phyloP scores from a whole-genome alignment of 352 stramenopile species.

The Phytopythium mirpurense region DNA sequence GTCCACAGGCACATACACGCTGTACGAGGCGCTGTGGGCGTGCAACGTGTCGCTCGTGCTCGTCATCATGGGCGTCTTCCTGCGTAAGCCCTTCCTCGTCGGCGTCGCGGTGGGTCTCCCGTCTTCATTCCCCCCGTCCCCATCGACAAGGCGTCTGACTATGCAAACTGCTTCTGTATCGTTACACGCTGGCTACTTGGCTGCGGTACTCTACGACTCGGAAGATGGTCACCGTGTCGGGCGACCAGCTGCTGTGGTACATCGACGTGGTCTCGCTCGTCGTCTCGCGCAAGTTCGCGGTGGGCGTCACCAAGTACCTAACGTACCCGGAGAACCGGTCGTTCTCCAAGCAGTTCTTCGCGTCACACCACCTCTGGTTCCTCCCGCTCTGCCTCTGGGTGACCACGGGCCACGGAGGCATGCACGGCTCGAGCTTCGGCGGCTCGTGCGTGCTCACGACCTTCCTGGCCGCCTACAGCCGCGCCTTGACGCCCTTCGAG shows the following conservation, averaged over 20 bases:
- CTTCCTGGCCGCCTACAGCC: constrained; percentile 56
- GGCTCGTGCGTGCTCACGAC: constrained; percentile 50
- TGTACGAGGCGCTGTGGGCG: constrained; percentile 78
- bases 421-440: constrained; percentile 67
- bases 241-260: constrained; percentile 93
- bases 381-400: constrained; percentile 75
- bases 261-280: constrained; percentile 75
- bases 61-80: constrained; percentile 56
- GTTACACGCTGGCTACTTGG: background rate
- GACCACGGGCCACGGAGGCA: constrained; percentile 58
- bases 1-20: constrained; percentile 50
- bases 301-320: constrained; percentile 90
- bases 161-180: background rate
- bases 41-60: constrained; percentile 77
- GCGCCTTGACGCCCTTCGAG: constrained; percentile 60
- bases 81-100: constrained; percentile 80
- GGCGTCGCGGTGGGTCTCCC: constrained; percentile 49
- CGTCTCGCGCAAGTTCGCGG: constrained; percentile 77
- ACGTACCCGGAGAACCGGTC: constrained; percentile 75
- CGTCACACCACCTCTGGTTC: constrained; percentile 83
- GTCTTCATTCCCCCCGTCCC: background rate
- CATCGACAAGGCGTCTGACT: too few relatives aligned
- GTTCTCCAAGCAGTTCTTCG: constrained; percentile 79
- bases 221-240: constrained; percentile 88
- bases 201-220: background rate